phyloP scores from a whole-genome alignment of 2,329 filamentous ascomycete species.

The Akanthomyces muscarius region DNA sequence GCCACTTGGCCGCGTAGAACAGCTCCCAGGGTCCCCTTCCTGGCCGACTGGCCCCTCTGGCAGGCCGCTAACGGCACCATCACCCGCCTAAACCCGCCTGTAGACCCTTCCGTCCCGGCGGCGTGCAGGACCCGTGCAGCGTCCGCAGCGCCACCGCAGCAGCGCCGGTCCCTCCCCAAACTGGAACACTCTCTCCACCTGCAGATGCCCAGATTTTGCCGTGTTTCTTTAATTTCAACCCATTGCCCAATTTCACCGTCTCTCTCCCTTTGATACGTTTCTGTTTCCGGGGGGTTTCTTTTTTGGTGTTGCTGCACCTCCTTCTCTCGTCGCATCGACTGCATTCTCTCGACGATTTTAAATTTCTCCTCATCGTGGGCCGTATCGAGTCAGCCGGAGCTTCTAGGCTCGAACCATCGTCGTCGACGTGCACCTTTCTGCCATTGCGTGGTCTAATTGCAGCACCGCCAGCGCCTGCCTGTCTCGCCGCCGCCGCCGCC shows the following conservation, averaged over 20 bases:
- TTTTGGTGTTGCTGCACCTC: not conserved
- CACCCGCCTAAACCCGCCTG: not conserved
- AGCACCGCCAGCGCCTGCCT: not conserved
- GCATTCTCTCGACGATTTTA: not conserved
- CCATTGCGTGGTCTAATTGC: not conserved
- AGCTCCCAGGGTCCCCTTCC: no score
- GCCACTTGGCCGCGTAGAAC: no score
- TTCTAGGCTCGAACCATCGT: no score
- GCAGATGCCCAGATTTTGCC: constrained; percentile 1
- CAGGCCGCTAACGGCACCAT: no score
- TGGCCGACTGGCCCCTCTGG: no score
- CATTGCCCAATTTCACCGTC: not conserved
- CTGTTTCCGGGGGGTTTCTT: not conserved
- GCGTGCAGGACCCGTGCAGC: not conserved
- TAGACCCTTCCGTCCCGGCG: not conserved
- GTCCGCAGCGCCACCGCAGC: no score
- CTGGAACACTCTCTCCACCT: not conserved
- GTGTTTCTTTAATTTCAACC: constrained; percentile 8
- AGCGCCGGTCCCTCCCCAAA: not conserved
- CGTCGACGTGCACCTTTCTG: no score
- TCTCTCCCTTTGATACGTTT: constrained; percentile 6
- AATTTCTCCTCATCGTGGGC: not conserved
- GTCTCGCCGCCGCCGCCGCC: not conserved
- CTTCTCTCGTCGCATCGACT: not conserved
- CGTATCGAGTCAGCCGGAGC: not conserved